Evolutionary conservation across 768 basidiomycete species (phyloP).

Genomic region (Lactarius vividus): DNA sequence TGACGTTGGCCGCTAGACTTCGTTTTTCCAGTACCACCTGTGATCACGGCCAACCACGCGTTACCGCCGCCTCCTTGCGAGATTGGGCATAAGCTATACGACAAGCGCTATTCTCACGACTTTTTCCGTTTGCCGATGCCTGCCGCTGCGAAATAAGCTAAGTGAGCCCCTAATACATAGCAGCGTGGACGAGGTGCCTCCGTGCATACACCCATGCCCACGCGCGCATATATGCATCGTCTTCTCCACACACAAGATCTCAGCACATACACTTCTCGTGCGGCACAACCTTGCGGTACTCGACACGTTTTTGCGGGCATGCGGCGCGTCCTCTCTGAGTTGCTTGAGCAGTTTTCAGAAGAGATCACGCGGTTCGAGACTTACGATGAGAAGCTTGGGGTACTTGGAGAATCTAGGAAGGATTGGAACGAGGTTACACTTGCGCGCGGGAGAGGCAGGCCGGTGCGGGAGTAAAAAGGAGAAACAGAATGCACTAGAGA

Average conservation of each 20-base stretch:
- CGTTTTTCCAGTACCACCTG: constrained; percentile 50
- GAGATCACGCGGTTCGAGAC: constrained; percentile 52
- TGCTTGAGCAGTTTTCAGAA: constrained; percentile 34
- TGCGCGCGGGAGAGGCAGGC: constrained; percentile 72
- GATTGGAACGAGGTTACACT: constrained; percentile 66
- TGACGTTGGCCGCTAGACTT: constrained; percentile 74
- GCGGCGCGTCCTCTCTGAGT: constrained; percentile 37
- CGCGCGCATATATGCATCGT: constrained; percentile 77
- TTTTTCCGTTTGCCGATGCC: constrained; percentile 51
- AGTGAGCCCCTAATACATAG: constrained; percentile 26
- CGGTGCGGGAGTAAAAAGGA: constrained; percentile 58
- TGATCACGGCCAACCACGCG: neutral
- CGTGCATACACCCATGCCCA: constrained; percentile 38
- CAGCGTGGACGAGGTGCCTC: constrained; percentile 29
- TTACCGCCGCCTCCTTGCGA: constrained; percentile 33
- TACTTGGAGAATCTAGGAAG: constrained; percentile 52
- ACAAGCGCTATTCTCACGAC: constrained; percentile 53
- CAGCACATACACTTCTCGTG: constrained; percentile 69
- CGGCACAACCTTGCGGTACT: constrained; percentile 75
- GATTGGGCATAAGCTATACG: constrained; percentile 75
- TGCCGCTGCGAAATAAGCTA: constrained; percentile 31
- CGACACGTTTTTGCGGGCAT: constrained; percentile 62
- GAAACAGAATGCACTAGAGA: constrained; percentile 24
- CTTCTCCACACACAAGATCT: constrained; percentile 89
- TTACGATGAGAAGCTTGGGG: constrained; percentile 48